A percentile compares a stretch with the other conserved stretches of the same genome.
Conservation (phyloP, 306 rosid genomes). For the Pterocarpus macrocarpus region DNA sequence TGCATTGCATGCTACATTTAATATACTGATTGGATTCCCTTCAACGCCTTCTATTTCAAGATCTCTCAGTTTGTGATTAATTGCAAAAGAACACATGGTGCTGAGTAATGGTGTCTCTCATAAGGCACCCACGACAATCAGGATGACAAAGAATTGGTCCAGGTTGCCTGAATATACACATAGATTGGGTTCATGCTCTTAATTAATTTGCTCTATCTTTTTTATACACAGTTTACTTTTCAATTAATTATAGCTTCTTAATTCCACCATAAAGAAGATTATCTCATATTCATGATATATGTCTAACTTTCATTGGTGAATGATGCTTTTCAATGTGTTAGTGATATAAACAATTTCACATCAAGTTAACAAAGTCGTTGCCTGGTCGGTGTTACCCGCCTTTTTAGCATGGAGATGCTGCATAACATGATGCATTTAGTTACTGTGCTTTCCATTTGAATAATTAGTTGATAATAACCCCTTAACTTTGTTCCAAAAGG, state of each 20-base stretch:
- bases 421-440: not conserved
- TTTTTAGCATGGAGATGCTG: constrained; percentile 30
- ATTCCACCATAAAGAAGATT: constrained; percentile 6
- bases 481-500: not conserved
- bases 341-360: not conserved
- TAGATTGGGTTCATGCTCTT: constrained; percentile 49
- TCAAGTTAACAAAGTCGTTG: constrained; percentile 39
- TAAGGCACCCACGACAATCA: constrained; percentile 49
- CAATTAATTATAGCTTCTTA: not conserved
- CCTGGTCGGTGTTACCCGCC: constrained; percentile 57
- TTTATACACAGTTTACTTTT: not conserved
- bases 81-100: constrained; percentile 56
- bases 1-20: constrained; percentile 39
- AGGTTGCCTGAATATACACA: constrained; percentile 58
- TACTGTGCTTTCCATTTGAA: not conserved
- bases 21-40: constrained; percentile 43
- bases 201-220: not conserved
- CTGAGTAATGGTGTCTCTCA: constrained; percentile 66
- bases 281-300: constrained; percentile 33
- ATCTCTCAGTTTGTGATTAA: not conserved
- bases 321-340: constrained; percentile 8
- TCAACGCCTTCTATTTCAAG: constrained; percentile 30
- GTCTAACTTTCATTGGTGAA: constrained; percentile 32
- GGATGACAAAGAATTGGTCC: constrained; percentile 47
- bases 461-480: constrained; percentile 16